Evolutionary conservation across 176 grass and related monocot species (phyloP).

Genomic region (Urochloa ruziziensis): DNA sequence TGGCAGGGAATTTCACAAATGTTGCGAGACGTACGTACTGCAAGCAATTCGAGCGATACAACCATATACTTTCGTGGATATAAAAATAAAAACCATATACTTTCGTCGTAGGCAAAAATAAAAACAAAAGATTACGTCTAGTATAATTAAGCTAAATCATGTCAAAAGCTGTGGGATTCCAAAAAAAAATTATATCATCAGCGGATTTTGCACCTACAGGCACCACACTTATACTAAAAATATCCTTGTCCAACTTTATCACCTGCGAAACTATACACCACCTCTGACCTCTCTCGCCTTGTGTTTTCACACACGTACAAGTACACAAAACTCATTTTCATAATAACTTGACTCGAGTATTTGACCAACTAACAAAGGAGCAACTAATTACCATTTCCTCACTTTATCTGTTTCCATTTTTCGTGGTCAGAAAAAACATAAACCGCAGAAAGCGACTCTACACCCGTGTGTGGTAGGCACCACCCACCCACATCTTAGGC

Average conservation of each 20-base stretch:
- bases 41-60: not conserved
- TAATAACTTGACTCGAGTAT: not conserved
- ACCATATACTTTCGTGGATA: not conserved
- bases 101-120: no score
- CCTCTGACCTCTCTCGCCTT: no score
- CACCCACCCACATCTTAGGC: no score
- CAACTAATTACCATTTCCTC: not conserved
- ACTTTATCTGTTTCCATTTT: not conserved
- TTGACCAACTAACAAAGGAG: not conserved
- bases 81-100: no score
- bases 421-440: not conserved
- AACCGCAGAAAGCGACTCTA: not conserved
- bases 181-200: no score
- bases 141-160: no score
- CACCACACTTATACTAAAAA: not conserved
- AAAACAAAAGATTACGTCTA: no score
- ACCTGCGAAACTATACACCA: fast-evolving
- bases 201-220: no score
- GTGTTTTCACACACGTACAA: not conserved
- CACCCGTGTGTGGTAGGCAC: not conserved
- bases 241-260: not conserved
- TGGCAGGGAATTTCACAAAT: not conserved
- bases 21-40: not conserved
- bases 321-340: not conserved
- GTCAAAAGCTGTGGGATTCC: no score